Evolutionary conservation across 2,329 filamentous ascomycete species (phyloP).

Genomic region (Talaromyces sp.): DNA sequence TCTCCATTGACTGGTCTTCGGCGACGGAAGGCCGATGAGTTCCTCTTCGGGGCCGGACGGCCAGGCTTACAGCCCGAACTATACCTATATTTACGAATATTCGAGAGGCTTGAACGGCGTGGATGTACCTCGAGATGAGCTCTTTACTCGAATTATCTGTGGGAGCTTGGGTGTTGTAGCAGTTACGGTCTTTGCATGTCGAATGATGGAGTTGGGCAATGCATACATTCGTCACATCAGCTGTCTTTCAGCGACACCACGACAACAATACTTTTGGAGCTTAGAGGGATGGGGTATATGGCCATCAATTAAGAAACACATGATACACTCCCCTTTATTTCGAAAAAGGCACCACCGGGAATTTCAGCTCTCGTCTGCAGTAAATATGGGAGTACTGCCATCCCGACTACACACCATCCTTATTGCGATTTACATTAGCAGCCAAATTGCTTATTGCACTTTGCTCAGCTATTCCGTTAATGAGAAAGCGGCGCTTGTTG

Average conservation of each 20-base stretch:
- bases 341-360: constrained; percentile 72
- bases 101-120: constrained; percentile 38
- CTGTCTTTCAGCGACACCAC: constrained; percentile 31
- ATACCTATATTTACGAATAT: constrained; percentile 39
- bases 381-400: constrained; percentile 71
- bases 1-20: background rate
- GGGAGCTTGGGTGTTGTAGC: constrained; percentile 30
- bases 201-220: constrained; percentile 41
- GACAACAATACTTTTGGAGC: constrained; percentile 44
- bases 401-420: constrained; percentile 71
- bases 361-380: constrained; percentile 61
- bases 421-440: constrained; percentile 61
- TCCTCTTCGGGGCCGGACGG: constrained; percentile 17
- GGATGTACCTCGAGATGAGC: constrained; percentile 35
- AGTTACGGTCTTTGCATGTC: constrained; percentile 36
- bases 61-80: constrained; percentile 26
- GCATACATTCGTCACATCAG: constrained; percentile 42
- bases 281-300: constrained; percentile 38
- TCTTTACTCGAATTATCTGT: constrained; percentile 39
- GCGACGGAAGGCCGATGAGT: constrained; percentile 15
- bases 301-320: constrained; percentile 43
- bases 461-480: constrained; percentile 41
- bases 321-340: constrained; percentile 61
- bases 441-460: constrained; percentile 70
- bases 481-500: constrained; percentile 55